Evolutionary conservation across 225 moss, liverwort and hornwort species (phyloP).

Genomic region (Straminergon stramineum): DNA sequence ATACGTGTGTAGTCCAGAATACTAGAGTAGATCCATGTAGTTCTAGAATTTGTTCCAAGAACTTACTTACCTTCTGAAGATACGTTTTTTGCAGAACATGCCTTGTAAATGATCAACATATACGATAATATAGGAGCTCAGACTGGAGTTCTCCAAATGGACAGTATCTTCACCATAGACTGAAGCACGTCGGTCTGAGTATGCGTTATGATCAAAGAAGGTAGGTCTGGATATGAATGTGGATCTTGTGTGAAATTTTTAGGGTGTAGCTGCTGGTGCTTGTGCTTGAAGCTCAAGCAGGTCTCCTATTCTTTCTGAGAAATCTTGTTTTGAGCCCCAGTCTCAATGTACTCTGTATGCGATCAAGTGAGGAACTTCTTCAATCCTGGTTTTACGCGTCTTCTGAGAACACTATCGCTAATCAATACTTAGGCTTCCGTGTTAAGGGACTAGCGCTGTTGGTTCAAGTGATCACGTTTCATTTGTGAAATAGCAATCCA

Average conservation of each 20-base stretch:
- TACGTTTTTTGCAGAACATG: constrained; percentile 13
- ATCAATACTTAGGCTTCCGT: not conserved
- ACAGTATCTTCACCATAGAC: not conserved
- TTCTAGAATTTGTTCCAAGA: not conserved
- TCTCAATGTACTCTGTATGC: not conserved
- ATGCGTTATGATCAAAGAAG: not conserved
- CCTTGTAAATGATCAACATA: constrained; percentile 14
- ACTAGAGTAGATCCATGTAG: not conserved
- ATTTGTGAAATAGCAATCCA: not conserved
- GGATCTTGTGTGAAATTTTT: not conserved
- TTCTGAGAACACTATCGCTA: not conserved
- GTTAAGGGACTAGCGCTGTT: not conserved
- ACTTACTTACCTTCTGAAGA: constrained; percentile 1
- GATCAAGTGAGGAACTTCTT: not conserved
- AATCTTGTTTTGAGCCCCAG: not conserved
- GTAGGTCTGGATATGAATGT: constrained; percentile 11
- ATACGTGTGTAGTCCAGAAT: not conserved
- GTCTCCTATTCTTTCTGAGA: not conserved
- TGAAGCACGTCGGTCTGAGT: constrained; percentile 1
- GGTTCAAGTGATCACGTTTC: not conserved
- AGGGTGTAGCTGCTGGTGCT: not conserved
- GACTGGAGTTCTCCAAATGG: constrained; percentile 1
- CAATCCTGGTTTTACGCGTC: not conserved
- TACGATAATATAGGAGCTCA: not conserved
- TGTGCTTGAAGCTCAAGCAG: not conserved